phyloP scores from a whole-genome alignment of 768 basidiomycete species.

The Auricularia auricula-judae region DNA sequence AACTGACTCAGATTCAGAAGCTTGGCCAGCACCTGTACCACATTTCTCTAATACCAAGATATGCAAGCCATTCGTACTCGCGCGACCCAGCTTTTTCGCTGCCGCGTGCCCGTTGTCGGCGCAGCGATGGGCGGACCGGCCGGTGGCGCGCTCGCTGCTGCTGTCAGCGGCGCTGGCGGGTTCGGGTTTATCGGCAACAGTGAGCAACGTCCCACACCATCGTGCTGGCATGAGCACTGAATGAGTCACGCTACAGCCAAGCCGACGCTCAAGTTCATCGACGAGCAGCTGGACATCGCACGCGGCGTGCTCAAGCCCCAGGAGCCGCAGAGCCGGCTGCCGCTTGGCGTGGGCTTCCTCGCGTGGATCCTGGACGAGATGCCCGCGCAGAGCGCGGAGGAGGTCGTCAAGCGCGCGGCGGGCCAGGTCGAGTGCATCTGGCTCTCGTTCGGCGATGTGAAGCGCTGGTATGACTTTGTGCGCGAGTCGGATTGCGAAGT shows the following conservation, averaged over 20 bases:
- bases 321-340: constrained; percentile 21
- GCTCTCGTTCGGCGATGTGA: constrained; percentile 61
- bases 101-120: constrained; percentile 38
- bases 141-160: constrained; percentile 50
- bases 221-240: not conserved
- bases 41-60: not conserved
- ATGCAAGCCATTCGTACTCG: not conserved
- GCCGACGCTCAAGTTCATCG: constrained; percentile 27
- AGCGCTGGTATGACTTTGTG: constrained; percentile 49
- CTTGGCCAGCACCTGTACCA: not conserved
- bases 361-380: constrained; percentile 57
- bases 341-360: constrained; percentile 67
- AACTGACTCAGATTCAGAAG: not conserved
- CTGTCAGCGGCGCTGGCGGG: constrained; percentile 57
- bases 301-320: constrained; percentile 26
- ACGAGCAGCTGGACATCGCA: constrained; percentile 42
- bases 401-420: constrained; percentile 39
- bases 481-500: constrained; percentile 36
- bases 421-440: constrained; percentile 57
- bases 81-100: not conserved
- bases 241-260: constrained; percentile 34
- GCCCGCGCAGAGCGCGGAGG: constrained; percentile 15
- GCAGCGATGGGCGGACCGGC: constrained; percentile 65
- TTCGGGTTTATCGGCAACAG: constrained; percentile 68
- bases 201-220: constrained; percentile 13